A percentile compares a stretch with the other conserved stretches of the same genome.
Conservation (phyloP, 169 alveolate species). For the Pseudocohnilembus persalinus region DNA sequence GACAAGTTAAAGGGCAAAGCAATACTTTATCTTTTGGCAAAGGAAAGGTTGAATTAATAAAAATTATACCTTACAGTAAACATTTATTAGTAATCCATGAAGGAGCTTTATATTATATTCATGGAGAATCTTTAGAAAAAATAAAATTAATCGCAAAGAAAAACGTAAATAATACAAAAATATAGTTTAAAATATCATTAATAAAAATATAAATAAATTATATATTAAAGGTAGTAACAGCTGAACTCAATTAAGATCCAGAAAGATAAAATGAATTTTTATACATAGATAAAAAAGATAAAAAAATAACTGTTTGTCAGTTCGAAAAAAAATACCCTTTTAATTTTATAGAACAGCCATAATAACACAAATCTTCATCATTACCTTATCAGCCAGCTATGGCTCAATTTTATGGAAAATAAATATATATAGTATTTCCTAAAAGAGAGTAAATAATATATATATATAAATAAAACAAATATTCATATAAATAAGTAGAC, state of each 20-base stretch:
- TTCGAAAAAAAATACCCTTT: not conserved
- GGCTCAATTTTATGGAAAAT: not conserved
- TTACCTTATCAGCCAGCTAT: not conserved
- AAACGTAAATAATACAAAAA: not conserved
- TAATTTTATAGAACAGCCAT: not conserved
- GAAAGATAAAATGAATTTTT: too few species aligned
- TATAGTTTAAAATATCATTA: too few species aligned
- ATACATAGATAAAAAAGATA: not conserved
- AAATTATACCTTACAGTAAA: too few species aligned
- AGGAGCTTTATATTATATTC: not conserved
- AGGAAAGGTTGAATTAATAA: not conserved
- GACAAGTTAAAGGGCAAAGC: too few species aligned
- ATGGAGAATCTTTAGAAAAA: not conserved
- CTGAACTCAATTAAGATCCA: too few species aligned
- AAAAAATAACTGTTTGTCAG: not conserved
- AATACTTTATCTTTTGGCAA: not conserved
- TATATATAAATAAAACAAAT: too few species aligned
- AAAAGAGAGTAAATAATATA: not conserved
- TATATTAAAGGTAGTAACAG: too few species aligned
- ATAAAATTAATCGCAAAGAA: not conserved
- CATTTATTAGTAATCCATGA: not conserved
- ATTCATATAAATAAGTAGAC: not conserved
- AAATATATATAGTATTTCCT: not conserved
- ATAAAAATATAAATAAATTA: too few species aligned
- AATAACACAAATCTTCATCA: not conserved